Base-by-base conservation (phyloP, 2,329 filamentous ascomycete genomes). In the Cercospora sojina region DNA sequence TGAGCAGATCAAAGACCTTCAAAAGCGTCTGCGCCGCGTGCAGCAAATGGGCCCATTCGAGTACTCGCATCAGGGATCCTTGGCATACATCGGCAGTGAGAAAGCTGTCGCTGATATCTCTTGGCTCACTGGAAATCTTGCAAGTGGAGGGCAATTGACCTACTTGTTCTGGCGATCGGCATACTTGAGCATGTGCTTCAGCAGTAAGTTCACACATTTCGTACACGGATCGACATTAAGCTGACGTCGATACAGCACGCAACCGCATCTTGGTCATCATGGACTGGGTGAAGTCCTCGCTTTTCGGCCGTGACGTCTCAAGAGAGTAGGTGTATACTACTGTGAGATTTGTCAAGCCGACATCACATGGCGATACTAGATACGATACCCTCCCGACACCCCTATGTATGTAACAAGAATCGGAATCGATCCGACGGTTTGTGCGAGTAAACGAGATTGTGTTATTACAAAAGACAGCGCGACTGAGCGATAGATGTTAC, bases 171-270 rank as follows among this genome's bases (percentile, higher is more conserved):
- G 95, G 95, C 88, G 93, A 79, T 96, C 91, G 78, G 95, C 94
- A 64, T 99, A 99, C 81, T 84, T 99, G 80, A 97, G 92, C 86
- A 99, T 99, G 95, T 97, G 94, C 88, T 99, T 99, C 81, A 98
- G 93, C 88, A 93, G 92, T 95, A 87, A 89, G 92, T 69, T 58
- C n/a, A 25, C 18, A 59, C 49, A 53, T 53, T 57, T 6, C 20
- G 20, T 20, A 23, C 43, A 49, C 43, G 16, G 5, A 7, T 13
- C 12, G 43, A 23, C 2, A 12, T 16, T 25, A 20, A 47, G 62
- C 74, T 74, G 65, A 77, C 68, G 12, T 62, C 16, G 64, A 61
- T 27, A 38, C 69, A 96, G 92, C 92, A 69, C 92, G 95, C 75
- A 99, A 99, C 84, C 90, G 95, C 78, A 87, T 98, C 74, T 87